Percentiles rank a stretch among this genome's conserved stretches.
Evolutionary conservation across 73 alveolate genomes (phyloP).

Genomic region (Paramecium biaurelia): DNA sequence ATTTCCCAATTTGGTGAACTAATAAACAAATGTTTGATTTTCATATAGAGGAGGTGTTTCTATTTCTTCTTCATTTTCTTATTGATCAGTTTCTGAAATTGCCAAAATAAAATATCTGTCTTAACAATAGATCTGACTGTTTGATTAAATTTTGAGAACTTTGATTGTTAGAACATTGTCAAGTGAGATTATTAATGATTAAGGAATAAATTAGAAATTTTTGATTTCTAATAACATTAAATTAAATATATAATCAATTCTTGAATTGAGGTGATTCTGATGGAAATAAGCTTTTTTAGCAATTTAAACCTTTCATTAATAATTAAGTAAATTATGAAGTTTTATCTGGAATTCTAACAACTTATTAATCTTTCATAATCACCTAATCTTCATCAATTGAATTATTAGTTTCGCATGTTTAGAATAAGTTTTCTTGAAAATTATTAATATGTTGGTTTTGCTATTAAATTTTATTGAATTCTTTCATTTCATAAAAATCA

Average conservation of each 20-base stretch:
- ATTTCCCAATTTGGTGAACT: neutral
- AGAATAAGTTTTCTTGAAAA: neutral
- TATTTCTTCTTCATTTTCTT: constrained; percentile 8
- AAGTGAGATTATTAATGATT: neutral
- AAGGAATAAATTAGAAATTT: constrained; percentile 44
- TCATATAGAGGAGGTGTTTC: constrained; percentile 50
- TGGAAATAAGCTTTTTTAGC: neutral
- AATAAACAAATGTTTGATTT: neutral
- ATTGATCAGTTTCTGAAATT: neutral
- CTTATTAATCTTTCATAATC: constrained; percentile 16
- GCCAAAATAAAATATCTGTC: constrained; percentile 23
- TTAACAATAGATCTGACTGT: constrained; percentile 6
- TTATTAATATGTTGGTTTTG: neutral
- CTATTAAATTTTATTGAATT: neutral
- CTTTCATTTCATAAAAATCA: neutral
- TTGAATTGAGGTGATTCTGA: constrained; percentile 54
- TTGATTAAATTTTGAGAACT: neutral
- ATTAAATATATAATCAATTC: constrained; percentile 31
- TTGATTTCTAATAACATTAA: constrained; percentile 37
- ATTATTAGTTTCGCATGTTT: constrained; percentile 49
- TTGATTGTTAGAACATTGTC: neutral
- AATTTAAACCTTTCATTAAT: neutral
- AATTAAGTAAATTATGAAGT: constrained; percentile 32
- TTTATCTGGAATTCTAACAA: constrained; percentile 15
- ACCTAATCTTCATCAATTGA: constrained; percentile 52